Percentiles rank a stretch among this genome's conserved stretches.
Evolutionary conservation across 2,329 filamentous ascomycete species (phyloP).

Genomic region (Microsporum canis): DNA sequence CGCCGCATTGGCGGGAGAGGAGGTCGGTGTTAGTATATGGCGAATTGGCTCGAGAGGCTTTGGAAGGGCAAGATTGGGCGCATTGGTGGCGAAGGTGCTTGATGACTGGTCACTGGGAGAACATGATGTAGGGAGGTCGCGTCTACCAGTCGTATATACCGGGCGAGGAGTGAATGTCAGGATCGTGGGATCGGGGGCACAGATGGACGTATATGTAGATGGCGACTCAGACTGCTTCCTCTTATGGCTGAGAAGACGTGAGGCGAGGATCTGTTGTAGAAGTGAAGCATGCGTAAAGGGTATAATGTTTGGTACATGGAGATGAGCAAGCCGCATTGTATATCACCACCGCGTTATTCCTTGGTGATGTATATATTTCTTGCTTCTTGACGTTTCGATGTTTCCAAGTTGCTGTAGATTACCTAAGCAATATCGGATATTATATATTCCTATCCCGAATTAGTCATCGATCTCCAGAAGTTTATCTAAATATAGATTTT

Average conservation of each 20-base stretch:
- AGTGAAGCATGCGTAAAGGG: slow-evolving; percentile 44
- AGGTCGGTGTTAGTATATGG: slow-evolving; percentile 20
- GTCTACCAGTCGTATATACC: slow-evolving; percentile 81
- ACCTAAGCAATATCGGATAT: too few relatives aligned
- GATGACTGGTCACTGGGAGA: slow-evolving; percentile 19
- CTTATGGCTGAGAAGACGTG: slow-evolving; percentile 51
- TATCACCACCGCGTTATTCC: background rate
- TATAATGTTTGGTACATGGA: slow-evolving; percentile 45
- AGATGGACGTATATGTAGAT: slow-evolving; percentile 12
- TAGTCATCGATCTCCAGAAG: too few relatives aligned
- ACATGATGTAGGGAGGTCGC: slow-evolving; percentile 43
- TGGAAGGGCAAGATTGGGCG: slow-evolving; percentile 28
- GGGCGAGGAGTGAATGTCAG: slow-evolving; percentile 73
- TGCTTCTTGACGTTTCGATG: background rate
- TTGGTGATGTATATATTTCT: background rate
- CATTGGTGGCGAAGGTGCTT: slow-evolving; percentile 18
- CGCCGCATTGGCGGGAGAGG: slow-evolving; percentile 8
- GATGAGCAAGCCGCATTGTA: slow-evolving; percentile 48
- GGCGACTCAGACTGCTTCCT: slow-evolving; percentile 23
- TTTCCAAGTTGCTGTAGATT: background rate
- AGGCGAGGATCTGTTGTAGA: slow-evolving; percentile 48
- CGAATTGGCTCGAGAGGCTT: slow-evolving; percentile 29
- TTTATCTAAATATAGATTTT: too few relatives aligned
- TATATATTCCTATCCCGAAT: too few relatives aligned
- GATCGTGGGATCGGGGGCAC: slow-evolving; percentile 54